Evolutionary conservation across 2,329 filamentous ascomycete genomes (phyloP).

Genomic region (Magnaporthiopsis incrustans): DNA sequence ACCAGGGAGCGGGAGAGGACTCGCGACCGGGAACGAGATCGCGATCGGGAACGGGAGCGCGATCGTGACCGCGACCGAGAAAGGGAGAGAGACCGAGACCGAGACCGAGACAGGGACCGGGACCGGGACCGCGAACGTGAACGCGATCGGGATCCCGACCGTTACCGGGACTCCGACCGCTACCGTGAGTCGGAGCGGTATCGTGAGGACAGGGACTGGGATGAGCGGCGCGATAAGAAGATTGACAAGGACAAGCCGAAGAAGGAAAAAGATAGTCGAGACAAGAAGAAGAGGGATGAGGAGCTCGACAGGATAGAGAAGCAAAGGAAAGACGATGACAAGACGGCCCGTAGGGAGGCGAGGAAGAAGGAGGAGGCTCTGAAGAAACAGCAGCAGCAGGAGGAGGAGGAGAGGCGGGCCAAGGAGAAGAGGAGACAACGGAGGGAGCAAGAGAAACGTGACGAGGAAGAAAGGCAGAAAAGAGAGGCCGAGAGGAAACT

Average conservation of each 20-base stretch:
- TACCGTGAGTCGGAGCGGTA: neutral
- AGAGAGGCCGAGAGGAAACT: no score
- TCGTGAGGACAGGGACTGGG: conserved; percentile 1
- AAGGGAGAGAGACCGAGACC: neutral
- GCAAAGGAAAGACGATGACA: neutral
- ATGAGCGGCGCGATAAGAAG: conserved; percentile 3
- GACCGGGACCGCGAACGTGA: conserved; percentile 1
- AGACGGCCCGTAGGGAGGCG: neutral
- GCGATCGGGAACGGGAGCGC: neutral
- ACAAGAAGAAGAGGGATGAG: neutral
- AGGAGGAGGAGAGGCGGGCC: neutral
- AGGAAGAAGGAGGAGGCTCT: neutral
- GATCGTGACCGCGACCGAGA: conserved; percentile 1
- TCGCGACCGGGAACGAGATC: conserved; percentile 4
- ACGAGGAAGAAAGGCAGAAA: no score
- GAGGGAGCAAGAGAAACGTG: neutral
- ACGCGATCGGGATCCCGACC: neutral
- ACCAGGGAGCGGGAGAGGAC: conserved; percentile 1
- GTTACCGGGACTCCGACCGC: neutral
- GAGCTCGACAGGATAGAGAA: neutral
- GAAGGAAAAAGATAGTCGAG: conserved; percentile 1
- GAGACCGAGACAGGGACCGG: neutral
- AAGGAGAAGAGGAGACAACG: neutral
- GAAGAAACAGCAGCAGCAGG: neutral
- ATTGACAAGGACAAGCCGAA: neutral